Evolutionary conservation across 2,329 filamentous ascomycete species (phyloP).

Genomic region (Penicillium thymicola): DNA sequence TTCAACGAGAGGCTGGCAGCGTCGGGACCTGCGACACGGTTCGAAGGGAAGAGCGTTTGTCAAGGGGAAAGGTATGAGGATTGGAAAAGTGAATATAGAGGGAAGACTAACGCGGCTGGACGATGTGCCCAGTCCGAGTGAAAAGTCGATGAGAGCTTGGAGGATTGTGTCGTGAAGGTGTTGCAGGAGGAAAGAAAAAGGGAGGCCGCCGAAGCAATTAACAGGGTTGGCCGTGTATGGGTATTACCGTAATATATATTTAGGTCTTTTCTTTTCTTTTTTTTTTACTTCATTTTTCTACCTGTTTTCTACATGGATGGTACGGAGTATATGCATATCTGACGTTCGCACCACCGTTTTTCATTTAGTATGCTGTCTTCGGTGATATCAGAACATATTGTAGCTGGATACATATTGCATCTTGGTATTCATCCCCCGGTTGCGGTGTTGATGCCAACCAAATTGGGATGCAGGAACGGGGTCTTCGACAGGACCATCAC

Average conservation of each 20-base stretch:
- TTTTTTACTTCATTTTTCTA: neutral
- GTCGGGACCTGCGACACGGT: constrained; percentile 35
- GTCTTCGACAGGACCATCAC: neutral
- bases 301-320: neutral
- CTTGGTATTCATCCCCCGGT: neutral
- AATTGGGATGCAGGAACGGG: constrained; percentile 2
- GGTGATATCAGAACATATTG: neutral
- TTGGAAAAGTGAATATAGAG: neutral
- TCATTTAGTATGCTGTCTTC: neutral
- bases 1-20: constrained; percentile 38
- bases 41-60: constrained; percentile 5
- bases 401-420: neutral
- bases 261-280: neutral
- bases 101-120: constrained; percentile 25
- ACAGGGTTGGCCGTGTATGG: constrained; percentile 4
- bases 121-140: constrained; percentile 23
- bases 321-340: neutral
- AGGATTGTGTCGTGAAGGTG: constrained; percentile 10
- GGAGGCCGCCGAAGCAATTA: constrained; percentile 13
- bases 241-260: constrained; percentile 12
- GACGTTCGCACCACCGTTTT: neutral
- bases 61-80: constrained; percentile 2
- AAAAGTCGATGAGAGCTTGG: constrained; percentile 9
- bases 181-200: constrained; percentile 16
- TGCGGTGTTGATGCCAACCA: neutral